These are phyloP conservation scores for Inonotus hispidus DNA, from an alignment of 1,284 basidiomycete species.

Conservation along the genomic window DNA sequence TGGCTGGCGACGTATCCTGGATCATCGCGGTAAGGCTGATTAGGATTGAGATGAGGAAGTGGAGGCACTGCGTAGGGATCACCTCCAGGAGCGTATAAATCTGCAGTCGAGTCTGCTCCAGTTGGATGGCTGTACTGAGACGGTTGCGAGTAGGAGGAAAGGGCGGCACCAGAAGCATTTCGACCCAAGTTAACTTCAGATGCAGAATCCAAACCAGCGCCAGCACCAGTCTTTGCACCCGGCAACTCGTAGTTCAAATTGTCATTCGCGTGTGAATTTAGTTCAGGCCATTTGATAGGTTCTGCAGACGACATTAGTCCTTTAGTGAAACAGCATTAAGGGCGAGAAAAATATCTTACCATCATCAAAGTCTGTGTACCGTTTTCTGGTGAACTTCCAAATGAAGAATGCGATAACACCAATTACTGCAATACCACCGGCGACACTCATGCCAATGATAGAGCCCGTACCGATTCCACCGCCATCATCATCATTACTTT, in stretches of 20 bases:
- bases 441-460: slow-evolving; percentile 72
- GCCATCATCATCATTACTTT: slow-evolving; percentile 16
- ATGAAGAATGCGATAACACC: slow-evolving; percentile 66
- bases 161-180: slow-evolving; percentile 32
- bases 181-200: slow-evolving; percentile 54
- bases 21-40: slow-evolving; percentile 66
- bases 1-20: slow-evolving; percentile 35
- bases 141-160: slow-evolving; percentile 26
- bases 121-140: slow-evolving; percentile 26
- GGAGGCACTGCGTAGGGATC: slow-evolving; percentile 80
- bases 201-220: slow-evolving; percentile 50
- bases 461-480: slow-evolving; percentile 54
- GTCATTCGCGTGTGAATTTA: slow-evolving; percentile 55
- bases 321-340: slow-evolving; percentile 10
- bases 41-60: slow-evolving; percentile 76
- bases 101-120: slow-evolving; percentile 46
- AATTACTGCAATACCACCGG: slow-evolving; percentile 66
- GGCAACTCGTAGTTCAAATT: slow-evolving; percentile 50
- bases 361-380: slow-evolving; percentile 68
- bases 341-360: slow-evolving; percentile 40
- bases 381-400: slow-evolving; percentile 80
- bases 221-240: slow-evolving; percentile 35
- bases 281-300: slow-evolving; percentile 83
- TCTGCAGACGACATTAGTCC: slow-evolving; percentile 30
- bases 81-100: slow-evolving; percentile 33